Percentiles rank a stretch among this genome's conserved stretches.
Evolutionary conservation across 768 basidiomycete genomes (phyloP).

Genomic region (Phallus indusiatus): DNA sequence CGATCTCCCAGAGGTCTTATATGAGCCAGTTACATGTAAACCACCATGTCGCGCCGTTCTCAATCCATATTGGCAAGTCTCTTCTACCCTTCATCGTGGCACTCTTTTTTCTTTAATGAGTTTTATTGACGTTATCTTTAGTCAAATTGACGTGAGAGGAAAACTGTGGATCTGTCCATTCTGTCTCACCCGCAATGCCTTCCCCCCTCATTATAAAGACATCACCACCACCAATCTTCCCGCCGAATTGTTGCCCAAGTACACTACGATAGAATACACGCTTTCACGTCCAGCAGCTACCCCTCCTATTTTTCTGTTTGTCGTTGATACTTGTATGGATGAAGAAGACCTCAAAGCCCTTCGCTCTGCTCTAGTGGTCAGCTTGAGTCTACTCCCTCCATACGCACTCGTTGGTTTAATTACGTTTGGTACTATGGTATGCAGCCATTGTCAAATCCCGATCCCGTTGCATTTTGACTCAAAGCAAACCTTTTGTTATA

Average conservation of each 20-base stretch:
- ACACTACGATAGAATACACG: conserved; percentile 99
- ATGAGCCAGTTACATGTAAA: conserved; percentile 98
- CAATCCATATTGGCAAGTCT: conserved; percentile 87
- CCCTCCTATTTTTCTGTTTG: conserved; percentile 94
- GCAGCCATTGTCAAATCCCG: conserved; percentile 15
- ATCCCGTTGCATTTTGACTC: neutral
- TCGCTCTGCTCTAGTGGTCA: conserved; percentile 89
- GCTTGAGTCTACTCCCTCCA: conserved; percentile 85
- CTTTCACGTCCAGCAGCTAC: conserved; percentile 83
- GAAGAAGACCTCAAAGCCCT: conserved; percentile 94
- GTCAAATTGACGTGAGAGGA: conserved; percentile 96
- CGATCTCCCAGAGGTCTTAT: conserved; percentile 91
- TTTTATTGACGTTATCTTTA: conserved; percentile 23
- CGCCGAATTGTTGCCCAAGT: conserved; percentile 91
- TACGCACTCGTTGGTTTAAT: conserved; percentile 93
- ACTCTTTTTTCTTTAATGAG: neutral
- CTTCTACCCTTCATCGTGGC: conserved; percentile 3
- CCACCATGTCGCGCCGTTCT: conserved; percentile 94
- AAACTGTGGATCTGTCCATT: conserved; percentile 99
- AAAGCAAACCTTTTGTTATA: conserved; percentile 21
- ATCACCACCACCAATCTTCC: conserved; percentile 96
- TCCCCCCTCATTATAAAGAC: conserved; percentile 98
- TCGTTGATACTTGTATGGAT: conserved; percentile 94
- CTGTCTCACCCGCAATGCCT: conserved; percentile 92
- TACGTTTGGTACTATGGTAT: conserved; percentile 94